Percentiles rank a stretch among this genome's conserved stretches.
Conservation (phyloP, 495 filamentous ascomycete species). For the Clavariopsis aquatica region DNA sequence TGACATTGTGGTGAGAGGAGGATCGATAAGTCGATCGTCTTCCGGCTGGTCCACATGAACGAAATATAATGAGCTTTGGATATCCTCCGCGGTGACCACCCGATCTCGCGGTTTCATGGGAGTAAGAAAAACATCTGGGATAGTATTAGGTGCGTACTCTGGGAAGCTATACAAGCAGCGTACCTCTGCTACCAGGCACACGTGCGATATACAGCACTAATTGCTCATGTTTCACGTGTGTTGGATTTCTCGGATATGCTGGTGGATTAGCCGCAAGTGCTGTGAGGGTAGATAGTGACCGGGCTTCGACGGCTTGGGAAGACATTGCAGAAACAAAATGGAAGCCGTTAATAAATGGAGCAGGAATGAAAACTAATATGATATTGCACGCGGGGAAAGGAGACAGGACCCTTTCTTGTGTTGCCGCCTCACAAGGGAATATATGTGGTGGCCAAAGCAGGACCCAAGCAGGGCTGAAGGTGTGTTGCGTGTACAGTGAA, state of each 20-base stretch:
- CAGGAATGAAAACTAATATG: slow-evolving; percentile 1
- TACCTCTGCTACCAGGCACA: slow-evolving; percentile 88
- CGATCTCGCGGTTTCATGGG: slow-evolving; percentile 83
- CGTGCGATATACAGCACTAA: slow-evolving; percentile 86
- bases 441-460: neutral
- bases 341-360: neutral
- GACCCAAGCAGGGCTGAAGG: neutral
- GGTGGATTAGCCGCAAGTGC: slow-evolving; percentile 84
- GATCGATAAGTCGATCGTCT: slow-evolving; percentile 47
- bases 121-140: slow-evolving; percentile 86
- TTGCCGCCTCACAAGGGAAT: neutral
- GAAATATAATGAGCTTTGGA: slow-evolving; percentile 86
- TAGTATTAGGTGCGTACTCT: slow-evolving; percentile 11
- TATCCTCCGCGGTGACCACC: slow-evolving; percentile 83
- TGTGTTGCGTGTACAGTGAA: neutral
- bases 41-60: slow-evolving; percentile 73
- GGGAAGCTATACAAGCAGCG: slow-evolving; percentile 30
- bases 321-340: slow-evolving; percentile 19
- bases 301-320: slow-evolving; percentile 63
- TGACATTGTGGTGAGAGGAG: neutral
- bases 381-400: neutral
- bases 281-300: slow-evolving; percentile 77
- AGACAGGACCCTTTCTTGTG: neutral
- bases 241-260: slow-evolving; percentile 74
- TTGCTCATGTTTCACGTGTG: slow-evolving; percentile 62